Evolutionary conservation across 805 yeast species (phyloP).

Genomic region (Phaffomyces antillensis): DNA sequence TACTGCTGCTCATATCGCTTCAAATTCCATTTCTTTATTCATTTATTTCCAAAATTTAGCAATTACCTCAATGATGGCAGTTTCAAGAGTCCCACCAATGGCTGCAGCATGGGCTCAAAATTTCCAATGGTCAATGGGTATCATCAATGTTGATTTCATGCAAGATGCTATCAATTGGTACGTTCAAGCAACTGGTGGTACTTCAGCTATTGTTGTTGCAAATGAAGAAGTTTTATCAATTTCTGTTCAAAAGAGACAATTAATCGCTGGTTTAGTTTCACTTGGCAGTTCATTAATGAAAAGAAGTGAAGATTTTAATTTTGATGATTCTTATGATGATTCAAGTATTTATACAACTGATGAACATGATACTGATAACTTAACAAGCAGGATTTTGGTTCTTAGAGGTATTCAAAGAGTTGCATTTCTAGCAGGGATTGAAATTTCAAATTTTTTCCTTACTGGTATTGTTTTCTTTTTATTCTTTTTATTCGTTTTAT

Average conservation of each 20-base stretch:
- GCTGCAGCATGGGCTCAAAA: slow-evolving; percentile 91
- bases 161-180: slow-evolving; percentile 82
- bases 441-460: slow-evolving; percentile 76
- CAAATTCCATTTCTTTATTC: slow-evolving; percentile 78
- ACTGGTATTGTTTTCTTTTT: slow-evolving; percentile 82
- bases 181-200: slow-evolving; percentile 84
- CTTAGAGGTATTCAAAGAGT: slow-evolving; percentile 92
- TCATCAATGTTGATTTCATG: slow-evolving; percentile 73
- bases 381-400: slow-evolving; percentile 65
- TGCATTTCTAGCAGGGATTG: slow-evolving; percentile 76
- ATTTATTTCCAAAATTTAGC: slow-evolving; percentile 85
- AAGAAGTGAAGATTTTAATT: slow-evolving; percentile 34
- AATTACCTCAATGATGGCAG: slow-evolving; percentile 77
- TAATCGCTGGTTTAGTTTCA: slow-evolving; percentile 10
- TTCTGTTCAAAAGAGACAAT: slow-evolving; percentile 64
- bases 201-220: slow-evolving; percentile 65
- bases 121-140: slow-evolving; percentile 92
- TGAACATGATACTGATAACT: slow-evolving; percentile 51
- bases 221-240: slow-evolving; percentile 64
- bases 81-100: slow-evolving; percentile 83
- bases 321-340: slow-evolving; percentile 41
- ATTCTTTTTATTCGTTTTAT: slow-evolving; percentile 60
- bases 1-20: slow-evolving; percentile 84
- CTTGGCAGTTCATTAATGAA: slow-evolving; percentile 23
- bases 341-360: slow-evolving; percentile 58